Conservation (phyloP, 176 grass and related monocot species). For the Guadua angustifolia region DNA sequence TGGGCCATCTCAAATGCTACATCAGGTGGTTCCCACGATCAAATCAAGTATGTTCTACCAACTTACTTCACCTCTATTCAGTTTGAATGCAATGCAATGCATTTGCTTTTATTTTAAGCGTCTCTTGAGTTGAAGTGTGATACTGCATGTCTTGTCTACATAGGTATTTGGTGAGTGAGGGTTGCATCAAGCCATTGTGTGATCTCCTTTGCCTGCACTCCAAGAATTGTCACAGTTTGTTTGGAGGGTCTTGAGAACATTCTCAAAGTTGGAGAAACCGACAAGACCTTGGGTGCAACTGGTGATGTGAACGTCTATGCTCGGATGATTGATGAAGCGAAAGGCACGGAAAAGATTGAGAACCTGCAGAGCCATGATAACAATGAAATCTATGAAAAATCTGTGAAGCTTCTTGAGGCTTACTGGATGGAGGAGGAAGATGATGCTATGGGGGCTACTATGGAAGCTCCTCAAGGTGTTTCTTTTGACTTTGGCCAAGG, state of each 20-base stretch:
- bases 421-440: constrained; percentile 95
- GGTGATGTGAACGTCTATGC: constrained; percentile 64
- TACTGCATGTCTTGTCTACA: constrained; percentile 23
- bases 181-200: constrained; percentile 88
- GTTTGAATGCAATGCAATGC: not conserved
- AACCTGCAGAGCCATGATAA: constrained; percentile 91
- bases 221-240: constrained; percentile 84
- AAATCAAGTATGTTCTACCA: constrained; percentile 71
- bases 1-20: constrained; percentile 99
- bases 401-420: constrained; percentile 90
- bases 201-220: constrained; percentile 77
- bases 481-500: constrained; percentile 62
- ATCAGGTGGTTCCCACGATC: constrained; percentile 82
- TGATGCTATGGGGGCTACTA: constrained; percentile 67
- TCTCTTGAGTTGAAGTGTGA: not conserved
- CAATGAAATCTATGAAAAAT: constrained; percentile 89
- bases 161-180: constrained; percentile 70
- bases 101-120: not conserved
- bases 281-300: constrained; percentile 61
- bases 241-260: constrained; percentile 97
- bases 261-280: constrained; percentile 80
- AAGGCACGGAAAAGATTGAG: constrained; percentile 93
- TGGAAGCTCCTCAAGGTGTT: constrained; percentile 52
- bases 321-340: constrained; percentile 83
- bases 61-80: not conserved